Percentiles rank a stretch among this genome's conserved stretches.
These are phyloP conservation scores for Saccharomycopsis guyanensis DNA, from an alignment of 805 yeast species.

Conservation along the genomic window DNA sequence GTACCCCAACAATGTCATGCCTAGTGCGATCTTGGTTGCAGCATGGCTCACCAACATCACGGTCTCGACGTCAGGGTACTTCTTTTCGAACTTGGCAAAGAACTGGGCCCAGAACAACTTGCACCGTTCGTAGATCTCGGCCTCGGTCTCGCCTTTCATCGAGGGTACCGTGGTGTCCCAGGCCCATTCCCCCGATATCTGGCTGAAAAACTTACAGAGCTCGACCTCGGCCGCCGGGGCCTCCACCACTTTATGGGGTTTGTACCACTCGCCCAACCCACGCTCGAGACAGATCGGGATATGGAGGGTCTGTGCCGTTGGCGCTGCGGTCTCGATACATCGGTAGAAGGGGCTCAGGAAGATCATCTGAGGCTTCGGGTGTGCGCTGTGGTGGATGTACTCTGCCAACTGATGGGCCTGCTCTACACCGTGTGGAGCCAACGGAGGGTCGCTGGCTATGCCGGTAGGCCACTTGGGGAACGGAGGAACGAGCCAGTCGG, in stretches of 20 bases:
- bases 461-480: conserved; percentile 82
- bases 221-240: conserved; percentile 48
- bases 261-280: conserved; percentile 92
- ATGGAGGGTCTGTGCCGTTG: conserved; percentile 53
- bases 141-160: conserved; percentile 64
- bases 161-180: conserved; percentile 60
- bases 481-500: conserved; percentile 58
- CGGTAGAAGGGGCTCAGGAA: conserved; percentile 83
- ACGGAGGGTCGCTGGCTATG: conserved; percentile 77
- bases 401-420: conserved; percentile 79
- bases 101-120: conserved; percentile 45
- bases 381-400: conserved; percentile 27
- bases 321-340: conserved; percentile 75
- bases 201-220: conserved; percentile 47
- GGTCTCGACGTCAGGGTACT: conserved; percentile 52
- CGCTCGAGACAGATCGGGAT: conserved; percentile 61
- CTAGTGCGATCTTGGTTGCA: conserved; percentile 87
- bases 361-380: conserved; percentile 60
- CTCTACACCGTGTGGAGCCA: conserved; percentile 81
- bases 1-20: conserved; percentile 61
- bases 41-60: conserved; percentile 83
- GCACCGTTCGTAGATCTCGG: conserved; percentile 58
- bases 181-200: conserved; percentile 39
- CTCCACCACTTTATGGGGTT: conserved; percentile 59
- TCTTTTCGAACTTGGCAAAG: conserved; percentile 47